Conservation (phyloP, 768 basidiomycete species). For the Boletus huronensis region DNA sequence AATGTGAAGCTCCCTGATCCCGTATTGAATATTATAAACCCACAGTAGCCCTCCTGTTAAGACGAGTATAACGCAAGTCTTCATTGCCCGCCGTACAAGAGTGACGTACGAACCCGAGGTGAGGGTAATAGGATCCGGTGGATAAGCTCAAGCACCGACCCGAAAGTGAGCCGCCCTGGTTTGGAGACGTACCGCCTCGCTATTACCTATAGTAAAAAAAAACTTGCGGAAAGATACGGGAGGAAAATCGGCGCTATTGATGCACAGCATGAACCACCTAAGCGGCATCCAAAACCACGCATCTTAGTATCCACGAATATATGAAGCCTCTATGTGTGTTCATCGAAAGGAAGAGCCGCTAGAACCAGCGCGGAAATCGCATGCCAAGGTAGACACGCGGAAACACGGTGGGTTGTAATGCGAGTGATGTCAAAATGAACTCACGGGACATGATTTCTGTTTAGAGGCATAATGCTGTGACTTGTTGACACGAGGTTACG, state of each 20-base stretch:
- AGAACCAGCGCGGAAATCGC: constrained; percentile 16
- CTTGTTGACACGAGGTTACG: constrained; percentile 16
- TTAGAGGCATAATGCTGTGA: constrained; percentile 20
- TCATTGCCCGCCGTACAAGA: background rate
- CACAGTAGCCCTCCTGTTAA: background rate
- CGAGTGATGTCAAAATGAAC: constrained; percentile 13
- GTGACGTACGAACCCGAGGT: background rate
- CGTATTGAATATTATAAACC: background rate
- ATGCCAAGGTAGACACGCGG: constrained; percentile 19
- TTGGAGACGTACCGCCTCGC: constrained; percentile 14
- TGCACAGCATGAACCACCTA: background rate
- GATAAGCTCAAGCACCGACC: constrained; percentile 10
- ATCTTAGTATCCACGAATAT: background rate
- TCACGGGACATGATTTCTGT: constrained; percentile 10
- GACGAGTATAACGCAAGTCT: background rate
- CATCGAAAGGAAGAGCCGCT: constrained; percentile 3
- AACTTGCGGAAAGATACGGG: constrained; percentile 5
- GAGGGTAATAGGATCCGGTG: constrained; percentile 4
- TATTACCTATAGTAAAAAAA: constrained; percentile 13
- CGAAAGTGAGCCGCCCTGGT: constrained; percentile 8
- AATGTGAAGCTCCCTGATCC: background rate
- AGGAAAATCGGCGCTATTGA: background rate
- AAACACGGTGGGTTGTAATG: constrained; percentile 18
- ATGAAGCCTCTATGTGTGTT: background rate
- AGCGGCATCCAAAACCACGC: background rate